Base-by-base conservation (phyloP, 768 basidiomycete species). In the Mrakia hoshinonis region DNA sequence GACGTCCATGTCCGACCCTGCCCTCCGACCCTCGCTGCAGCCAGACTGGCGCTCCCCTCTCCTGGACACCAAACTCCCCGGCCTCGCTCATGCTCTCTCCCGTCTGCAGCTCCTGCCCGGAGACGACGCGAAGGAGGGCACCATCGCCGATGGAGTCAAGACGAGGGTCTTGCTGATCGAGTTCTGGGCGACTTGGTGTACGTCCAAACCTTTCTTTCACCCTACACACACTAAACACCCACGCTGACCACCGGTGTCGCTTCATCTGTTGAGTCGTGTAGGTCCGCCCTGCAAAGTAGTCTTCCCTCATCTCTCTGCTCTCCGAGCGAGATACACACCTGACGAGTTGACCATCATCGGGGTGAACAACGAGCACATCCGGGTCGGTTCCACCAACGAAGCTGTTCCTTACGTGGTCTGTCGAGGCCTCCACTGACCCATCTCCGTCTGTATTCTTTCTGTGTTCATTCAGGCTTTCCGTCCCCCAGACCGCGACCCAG, bases 181-280 rank as follows among this genome's bases (percentile, higher is more conserved):
- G 52, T 54, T 54, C 18, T 54, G 52, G 52, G 52, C 52, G 24
- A 54, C 52, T 54, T 54, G 52, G 52, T 54, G 52, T 54, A 13
- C 24, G 52, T 54, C 24, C 52, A 26, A n/a, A n/a, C n/a, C n/a
- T n/a, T n/a, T n/a, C n/a, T n/a, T n/a, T n/a, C n/a, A n/a, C n/a
- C n/a, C n/a, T n/a, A n/a, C n/a, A n/a, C 24, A 26, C 24, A 20
- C 24, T 24, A 20, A 24, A 13, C 13, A 20, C 24, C 13, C 24
- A 13, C 52, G 52, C n/a, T 9, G 52, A 2, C 31, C 4, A 54
- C 52, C 52, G 52, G 31, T 10, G 22, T 29, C 24, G 1, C 7
- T 24, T 29, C 29, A 24, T 13, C 52, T 54, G 24, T 29, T 15
- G 7, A n/a, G 24, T 54, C n/a, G n/a, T 54, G 5, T 29, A 54